A percentile compares a stretch with the other conserved stretches of the same genome.
These are phyloP conservation scores for Sphaerobolus stellatus DNA, from an alignment of 1,284 basidiomycete species.

Conservation along the genomic window DNA sequence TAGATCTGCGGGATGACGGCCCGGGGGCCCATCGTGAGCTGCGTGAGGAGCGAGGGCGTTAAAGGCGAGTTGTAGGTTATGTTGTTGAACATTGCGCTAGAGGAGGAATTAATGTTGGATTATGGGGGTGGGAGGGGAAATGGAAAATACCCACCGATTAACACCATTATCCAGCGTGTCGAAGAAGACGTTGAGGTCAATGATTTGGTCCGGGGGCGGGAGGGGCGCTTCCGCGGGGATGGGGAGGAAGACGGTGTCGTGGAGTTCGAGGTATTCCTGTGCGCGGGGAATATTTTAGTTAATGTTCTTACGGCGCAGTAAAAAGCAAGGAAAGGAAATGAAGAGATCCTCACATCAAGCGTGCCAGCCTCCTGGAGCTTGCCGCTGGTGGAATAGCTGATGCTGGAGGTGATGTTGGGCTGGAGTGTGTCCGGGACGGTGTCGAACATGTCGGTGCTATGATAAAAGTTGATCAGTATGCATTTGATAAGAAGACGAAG, in stretches of 20 bases:
- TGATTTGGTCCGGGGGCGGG: constrained; percentile 46
- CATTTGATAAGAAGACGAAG: neutral
- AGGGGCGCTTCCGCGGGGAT: constrained; percentile 45
- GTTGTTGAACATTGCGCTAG: constrained; percentile 63
- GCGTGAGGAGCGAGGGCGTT: constrained; percentile 76
- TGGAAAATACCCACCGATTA: constrained; percentile 42
- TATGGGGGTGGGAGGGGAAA: neutral
- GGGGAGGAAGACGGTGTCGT: constrained; percentile 66
- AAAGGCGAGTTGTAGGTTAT: constrained; percentile 69
- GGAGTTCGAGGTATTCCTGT: constrained; percentile 48
- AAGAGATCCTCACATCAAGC: constrained; percentile 35
- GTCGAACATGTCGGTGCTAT: constrained; percentile 76
- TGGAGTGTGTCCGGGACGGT: constrained; percentile 66
- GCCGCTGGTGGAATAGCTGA: constrained; percentile 60
- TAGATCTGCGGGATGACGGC: constrained; percentile 65
- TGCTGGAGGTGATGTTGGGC: constrained; percentile 76
- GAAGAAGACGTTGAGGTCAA: constrained; percentile 59
- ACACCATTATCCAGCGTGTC: constrained; percentile 78
- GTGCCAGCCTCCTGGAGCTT: constrained; percentile 49
- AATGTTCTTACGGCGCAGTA: neutral
- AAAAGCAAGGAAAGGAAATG: neutral
- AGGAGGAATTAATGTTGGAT: neutral
- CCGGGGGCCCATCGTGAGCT: constrained; percentile 65
- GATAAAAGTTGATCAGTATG: neutral
- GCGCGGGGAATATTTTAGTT: neutral